These are phyloP conservation scores for Trichocomaceae sp. DNA, from an alignment of 2,329 filamentous ascomycete species.

Conservation along the genomic window DNA sequence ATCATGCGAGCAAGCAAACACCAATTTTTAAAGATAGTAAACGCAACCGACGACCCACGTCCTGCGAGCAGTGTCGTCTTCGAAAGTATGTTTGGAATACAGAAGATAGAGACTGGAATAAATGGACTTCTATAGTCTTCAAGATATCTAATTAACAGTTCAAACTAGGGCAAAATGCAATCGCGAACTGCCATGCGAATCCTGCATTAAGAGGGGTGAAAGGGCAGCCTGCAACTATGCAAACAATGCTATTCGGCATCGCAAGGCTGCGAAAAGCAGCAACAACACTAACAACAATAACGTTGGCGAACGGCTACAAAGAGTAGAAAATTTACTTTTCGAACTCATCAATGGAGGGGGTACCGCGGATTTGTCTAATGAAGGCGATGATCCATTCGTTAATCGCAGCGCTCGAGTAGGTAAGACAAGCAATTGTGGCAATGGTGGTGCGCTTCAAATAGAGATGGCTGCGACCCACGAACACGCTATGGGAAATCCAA, in stretches of 20 bases:
- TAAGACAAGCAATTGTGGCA: neutral
- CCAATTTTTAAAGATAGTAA: conserved; percentile 9
- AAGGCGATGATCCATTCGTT: neutral
- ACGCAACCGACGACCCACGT: conserved; percentile 12
- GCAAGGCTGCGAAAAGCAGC: neutral
- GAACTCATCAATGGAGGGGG: conserved; percentile 1
- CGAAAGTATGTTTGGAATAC: conserved; percentile 6
- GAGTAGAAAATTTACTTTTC: conserved; percentile 12
- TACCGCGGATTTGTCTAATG: neutral
- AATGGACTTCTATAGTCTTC: too few relatives aligned
- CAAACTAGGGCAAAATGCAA: conserved; percentile 8
- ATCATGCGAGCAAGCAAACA: neutral
- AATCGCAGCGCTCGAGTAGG: neutral
- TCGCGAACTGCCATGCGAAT: conserved; percentile 10
- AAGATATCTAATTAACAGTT: neutral
- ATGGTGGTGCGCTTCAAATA: neutral
- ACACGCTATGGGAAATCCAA: neutral
- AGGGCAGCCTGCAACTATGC: conserved; percentile 9
- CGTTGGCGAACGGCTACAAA: conserved; percentile 50
- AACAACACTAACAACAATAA: conserved; percentile 49
- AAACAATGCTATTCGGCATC: conserved; percentile 10
- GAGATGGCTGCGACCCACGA: neutral
- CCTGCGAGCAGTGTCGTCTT: conserved; percentile 13
- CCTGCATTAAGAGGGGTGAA: conserved; percentile 11
- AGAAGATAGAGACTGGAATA: neutral